phyloP scores from a whole-genome alignment of 2,329 filamentous ascomycete genomes.

The Penicillium nordicum region DNA sequence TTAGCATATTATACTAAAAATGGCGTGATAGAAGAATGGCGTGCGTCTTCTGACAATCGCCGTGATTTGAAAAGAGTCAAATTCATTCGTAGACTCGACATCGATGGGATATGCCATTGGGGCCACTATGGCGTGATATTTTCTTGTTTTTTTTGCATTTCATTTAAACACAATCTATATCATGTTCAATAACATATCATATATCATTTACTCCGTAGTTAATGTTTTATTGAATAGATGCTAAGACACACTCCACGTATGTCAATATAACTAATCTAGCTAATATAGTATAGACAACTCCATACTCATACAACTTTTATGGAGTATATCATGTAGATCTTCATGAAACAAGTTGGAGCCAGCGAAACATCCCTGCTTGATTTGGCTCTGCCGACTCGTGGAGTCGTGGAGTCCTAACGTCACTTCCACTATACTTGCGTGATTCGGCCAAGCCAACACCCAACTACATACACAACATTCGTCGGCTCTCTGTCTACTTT shows the following conservation, averaged over 20 bases:
- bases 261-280: neutral
- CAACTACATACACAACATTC: neutral
- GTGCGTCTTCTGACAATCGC: neutral
- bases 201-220: neutral
- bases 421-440: slow-evolving; percentile 25
- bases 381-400: slow-evolving; percentile 5
- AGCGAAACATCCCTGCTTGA: neutral
- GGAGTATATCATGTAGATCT: neutral
- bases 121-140: neutral
- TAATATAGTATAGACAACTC: neutral
- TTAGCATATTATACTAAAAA: slow-evolving; percentile 2
- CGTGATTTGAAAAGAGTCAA: neutral
- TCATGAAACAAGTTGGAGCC: neutral
- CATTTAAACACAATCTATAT: neutral
- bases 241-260: neutral
- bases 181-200: neutral
- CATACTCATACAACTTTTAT: neutral
- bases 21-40: slow-evolving; percentile 9
- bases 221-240: neutral
- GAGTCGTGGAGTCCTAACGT: slow-evolving; percentile 21
- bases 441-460: slow-evolving; percentile 15
- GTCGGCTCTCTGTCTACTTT: neutral
- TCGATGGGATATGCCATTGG: too few species aligned
- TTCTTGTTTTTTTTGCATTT: neutral
- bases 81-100: too few species aligned